Percentiles rank a stretch among this genome's conserved stretches.
Evolutionary conservation across 495 filamentous ascomycete genomes (phyloP).

Genomic region (Evansstolkia leycettana): DNA sequence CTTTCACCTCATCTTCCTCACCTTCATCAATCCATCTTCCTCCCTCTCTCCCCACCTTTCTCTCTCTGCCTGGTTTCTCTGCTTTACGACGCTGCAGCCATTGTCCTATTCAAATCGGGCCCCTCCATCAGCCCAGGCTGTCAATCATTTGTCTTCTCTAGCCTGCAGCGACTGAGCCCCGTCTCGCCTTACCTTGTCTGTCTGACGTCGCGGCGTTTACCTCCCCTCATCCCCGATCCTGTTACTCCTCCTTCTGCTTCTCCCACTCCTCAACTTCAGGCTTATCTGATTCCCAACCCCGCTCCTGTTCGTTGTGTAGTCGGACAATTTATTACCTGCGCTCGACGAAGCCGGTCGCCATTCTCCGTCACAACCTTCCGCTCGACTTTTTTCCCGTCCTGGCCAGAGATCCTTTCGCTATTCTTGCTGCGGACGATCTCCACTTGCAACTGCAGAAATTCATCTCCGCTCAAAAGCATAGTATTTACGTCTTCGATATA

Average conservation of each 20-base stretch:
- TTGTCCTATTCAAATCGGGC: not conserved
- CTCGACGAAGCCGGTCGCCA: not conserved
- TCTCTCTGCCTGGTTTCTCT: not conserved
- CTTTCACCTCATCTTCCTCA: too few species aligned
- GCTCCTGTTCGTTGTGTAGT: not conserved
- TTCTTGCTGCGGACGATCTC: not conserved
- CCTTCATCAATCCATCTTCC: too few species aligned
- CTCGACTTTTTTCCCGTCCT: not conserved
- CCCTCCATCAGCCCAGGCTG: constrained; percentile 5
- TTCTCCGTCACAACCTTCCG: not conserved
- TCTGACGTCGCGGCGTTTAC: constrained; percentile 7
- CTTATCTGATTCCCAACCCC: too few species aligned
- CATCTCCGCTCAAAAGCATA: not conserved
- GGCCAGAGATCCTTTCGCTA: not conserved
- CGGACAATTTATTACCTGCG: not conserved
- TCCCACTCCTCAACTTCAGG: too few species aligned
- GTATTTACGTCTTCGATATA: not conserved
- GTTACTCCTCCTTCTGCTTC: too few species aligned
- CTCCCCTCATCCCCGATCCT: constrained; percentile 1
- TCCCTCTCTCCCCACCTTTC: too few species aligned
- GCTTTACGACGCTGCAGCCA: too few species aligned
- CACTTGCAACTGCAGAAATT: not conserved
- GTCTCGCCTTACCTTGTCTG: constrained; percentile 7
- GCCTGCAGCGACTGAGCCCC: too few species aligned
- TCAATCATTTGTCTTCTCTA: constrained; percentile 14